Percentiles rank a stretch among this genome's conserved stretches.
phyloP scores from a whole-genome alignment of 176 grass and related monocot genomes.

The Phoenix roebelenii region DNA sequence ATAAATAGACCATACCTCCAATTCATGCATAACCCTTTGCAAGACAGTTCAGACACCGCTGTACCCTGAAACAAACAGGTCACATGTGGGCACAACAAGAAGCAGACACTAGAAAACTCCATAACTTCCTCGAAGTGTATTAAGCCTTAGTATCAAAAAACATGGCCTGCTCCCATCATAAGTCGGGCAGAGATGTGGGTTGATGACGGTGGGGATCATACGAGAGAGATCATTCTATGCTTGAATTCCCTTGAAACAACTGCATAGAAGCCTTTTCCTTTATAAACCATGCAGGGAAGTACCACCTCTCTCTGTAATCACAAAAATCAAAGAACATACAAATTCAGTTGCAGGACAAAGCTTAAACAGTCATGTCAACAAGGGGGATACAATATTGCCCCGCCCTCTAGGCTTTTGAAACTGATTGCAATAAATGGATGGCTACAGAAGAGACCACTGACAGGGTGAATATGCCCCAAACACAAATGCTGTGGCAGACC shows the following conservation, averaged over 20 bases:
- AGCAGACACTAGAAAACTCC: background rate
- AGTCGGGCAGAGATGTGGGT: conserved; percentile 72
- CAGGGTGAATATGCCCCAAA: conserved; percentile 52
- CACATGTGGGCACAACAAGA: background rate
- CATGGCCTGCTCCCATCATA: conserved; percentile 60
- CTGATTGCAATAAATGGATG: conserved; percentile 50
- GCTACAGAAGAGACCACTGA: conserved; percentile 42
- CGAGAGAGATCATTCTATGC: conserved; percentile 62
- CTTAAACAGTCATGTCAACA: background rate
- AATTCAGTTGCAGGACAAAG: background rate
- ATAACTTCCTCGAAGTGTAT: background rate
- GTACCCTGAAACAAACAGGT: conserved; percentile 30
- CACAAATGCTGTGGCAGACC: conserved; percentile 32
- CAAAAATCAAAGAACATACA: background rate
- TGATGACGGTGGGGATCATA: conserved; percentile 65
- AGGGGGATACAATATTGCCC: background rate
- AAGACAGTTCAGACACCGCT: conserved; percentile 71
- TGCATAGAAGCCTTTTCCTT: conserved; percentile 61
- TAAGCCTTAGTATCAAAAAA: conserved; percentile 4
- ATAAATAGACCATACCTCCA: background rate
- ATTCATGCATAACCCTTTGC: conserved; percentile 59
- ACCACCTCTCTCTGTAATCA: conserved; percentile 50
- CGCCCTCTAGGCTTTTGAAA: conserved; percentile 63
- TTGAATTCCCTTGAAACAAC: conserved; percentile 47
- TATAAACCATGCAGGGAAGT: conserved; percentile 44